Evolutionary conservation across 306 rosid species (phyloP).

Genomic region (Glycine tomentella): DNA sequence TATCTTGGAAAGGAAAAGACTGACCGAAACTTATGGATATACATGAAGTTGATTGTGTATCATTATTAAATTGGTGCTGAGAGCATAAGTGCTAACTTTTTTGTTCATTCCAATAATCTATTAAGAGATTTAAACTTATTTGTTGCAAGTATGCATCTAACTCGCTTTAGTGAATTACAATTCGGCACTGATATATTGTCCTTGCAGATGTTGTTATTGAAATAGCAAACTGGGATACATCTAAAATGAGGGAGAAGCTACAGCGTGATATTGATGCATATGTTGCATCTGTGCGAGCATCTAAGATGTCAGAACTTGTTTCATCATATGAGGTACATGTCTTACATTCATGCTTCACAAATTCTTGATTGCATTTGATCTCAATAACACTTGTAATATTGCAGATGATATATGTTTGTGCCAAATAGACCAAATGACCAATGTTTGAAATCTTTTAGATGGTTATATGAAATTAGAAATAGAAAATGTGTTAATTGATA

Average conservation of each 20-base stretch:
- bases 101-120: too few species aligned
- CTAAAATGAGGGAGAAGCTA: conserved; percentile 83
- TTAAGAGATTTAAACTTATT: background rate
- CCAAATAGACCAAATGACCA: conserved; percentile 10
- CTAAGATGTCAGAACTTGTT: conserved; percentile 78
- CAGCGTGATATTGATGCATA: conserved; percentile 83
- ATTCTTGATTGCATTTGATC: conserved; percentile 18
- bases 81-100: too few species aligned
- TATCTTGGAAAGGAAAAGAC: conserved; percentile 7
- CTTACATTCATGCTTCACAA: conserved; percentile 21
- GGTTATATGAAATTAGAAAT: conserved; percentile 13
- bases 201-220: conserved; percentile 77
- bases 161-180: conserved; percentile 33
- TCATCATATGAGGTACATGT: conserved; percentile 66
- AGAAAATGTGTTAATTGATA: conserved; percentile 5
- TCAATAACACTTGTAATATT: background rate
- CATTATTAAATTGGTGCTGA: too few species aligned
- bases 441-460: background rate
- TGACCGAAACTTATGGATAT: background rate
- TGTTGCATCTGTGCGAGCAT: conserved; percentile 63
- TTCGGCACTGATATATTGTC: conserved; percentile 41
- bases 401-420: background rate
- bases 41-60: too few species aligned
- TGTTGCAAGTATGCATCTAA: conserved; percentile 24
- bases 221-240: conserved; percentile 79